phyloP scores from a whole-genome alignment of 1,139 yeast species.

The Kodamaea anthophila region DNA sequence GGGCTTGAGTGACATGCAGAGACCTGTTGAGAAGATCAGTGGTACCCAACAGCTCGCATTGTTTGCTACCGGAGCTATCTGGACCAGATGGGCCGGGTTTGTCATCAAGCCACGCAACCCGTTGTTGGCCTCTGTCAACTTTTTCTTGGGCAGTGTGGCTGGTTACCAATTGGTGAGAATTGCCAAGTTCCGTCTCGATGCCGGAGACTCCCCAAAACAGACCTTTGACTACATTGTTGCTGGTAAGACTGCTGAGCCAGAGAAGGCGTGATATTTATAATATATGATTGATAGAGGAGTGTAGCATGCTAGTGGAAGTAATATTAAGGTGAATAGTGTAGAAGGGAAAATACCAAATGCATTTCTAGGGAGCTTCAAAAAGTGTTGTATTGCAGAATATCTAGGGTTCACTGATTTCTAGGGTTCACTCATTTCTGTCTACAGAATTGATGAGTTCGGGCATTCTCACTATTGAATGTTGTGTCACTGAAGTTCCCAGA shows the following conservation, averaged over 20 bases:
- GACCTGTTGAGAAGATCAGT: slow-evolving; percentile 88
- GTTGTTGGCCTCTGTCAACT: slow-evolving; percentile 86
- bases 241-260: slow-evolving; percentile 30
- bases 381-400: too few relatives aligned
- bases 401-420: too few relatives aligned
- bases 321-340: too few relatives aligned
- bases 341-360: too few relatives aligned
- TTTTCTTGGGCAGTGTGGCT: slow-evolving; percentile 88
- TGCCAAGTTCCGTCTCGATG: slow-evolving; percentile 49
- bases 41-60: slow-evolving; percentile 92
- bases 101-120: slow-evolving; percentile 86
- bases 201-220: slow-evolving; percentile 46
- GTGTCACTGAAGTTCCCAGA: too few relatives aligned
- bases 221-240: slow-evolving; percentile 52
- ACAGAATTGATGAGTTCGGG: too few relatives aligned
- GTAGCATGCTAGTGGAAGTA: too few relatives aligned
- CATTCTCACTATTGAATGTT: too few relatives aligned
- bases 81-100: slow-evolving; percentile 97
- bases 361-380: too few relatives aligned
- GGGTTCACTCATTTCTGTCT: too few relatives aligned
- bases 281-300: background rate
- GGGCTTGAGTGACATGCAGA: slow-evolving; percentile 75
- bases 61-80: slow-evolving; percentile 85
- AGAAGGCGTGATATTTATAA: too few relatives aligned
- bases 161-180: slow-evolving; percentile 77